Conservation (phyloP, 768 basidiomycete species). For the Phaffia tasmanica region DNA sequence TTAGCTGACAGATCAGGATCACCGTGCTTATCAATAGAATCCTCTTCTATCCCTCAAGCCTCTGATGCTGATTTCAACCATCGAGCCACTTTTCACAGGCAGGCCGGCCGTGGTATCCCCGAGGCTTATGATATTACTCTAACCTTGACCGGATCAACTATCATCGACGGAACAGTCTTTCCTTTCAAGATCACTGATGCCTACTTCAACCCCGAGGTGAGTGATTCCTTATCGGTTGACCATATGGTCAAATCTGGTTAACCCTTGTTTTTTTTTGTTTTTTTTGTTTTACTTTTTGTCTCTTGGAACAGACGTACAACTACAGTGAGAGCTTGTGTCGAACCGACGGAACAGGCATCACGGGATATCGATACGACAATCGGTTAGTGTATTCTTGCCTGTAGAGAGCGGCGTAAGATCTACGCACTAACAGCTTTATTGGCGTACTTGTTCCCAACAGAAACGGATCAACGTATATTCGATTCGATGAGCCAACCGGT, state of each 20-base stretch:
- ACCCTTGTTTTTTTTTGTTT: no score
- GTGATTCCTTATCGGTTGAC: no score
- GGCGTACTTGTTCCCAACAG: neutral
- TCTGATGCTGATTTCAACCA: slow-evolving; percentile 23
- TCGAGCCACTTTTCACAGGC: slow-evolving; percentile 19
- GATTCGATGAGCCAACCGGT: slow-evolving; percentile 25
- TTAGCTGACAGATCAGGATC: no score
- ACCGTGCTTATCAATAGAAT: neutral
- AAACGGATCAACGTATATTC: slow-evolving; percentile 19
- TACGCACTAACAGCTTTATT: neutral
- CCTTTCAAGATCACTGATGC: slow-evolving; percentile 21
- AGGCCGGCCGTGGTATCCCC: slow-evolving; percentile 4
- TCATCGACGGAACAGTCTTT: slow-evolving; percentile 15
- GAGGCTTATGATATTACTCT: slow-evolving; percentile 21
- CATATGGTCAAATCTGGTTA: no score
- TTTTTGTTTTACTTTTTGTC: no score
- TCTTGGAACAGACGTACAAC: slow-evolving; percentile 7
- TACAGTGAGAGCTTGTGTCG: slow-evolving; percentile 17
- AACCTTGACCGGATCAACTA: slow-evolving; percentile 14
- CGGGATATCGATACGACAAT: slow-evolving; percentile 24
- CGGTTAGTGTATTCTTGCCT: neutral
- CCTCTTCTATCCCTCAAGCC: neutral
- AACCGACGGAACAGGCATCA: slow-evolving; percentile 3
- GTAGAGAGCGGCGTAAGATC: neutral
- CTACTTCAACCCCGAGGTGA: slow-evolving; percentile 17